Evolutionary conservation across 768 basidiomycete species (phyloP), one percentile per base, ranked within the genome.

Genomic region (Rhizopogon vinicolor): DNA sequence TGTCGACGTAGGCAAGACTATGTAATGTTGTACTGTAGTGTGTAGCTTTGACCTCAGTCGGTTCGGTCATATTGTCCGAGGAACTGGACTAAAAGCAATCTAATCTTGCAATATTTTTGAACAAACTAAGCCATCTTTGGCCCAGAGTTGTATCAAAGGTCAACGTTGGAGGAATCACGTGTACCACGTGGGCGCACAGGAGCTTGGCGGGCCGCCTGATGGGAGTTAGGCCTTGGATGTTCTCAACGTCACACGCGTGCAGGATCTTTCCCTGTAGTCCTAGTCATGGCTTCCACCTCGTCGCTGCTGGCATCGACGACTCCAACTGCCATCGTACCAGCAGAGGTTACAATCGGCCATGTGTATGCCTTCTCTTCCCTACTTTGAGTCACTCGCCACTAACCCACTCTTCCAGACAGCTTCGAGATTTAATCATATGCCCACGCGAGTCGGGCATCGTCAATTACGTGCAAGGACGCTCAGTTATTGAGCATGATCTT

Each of bases 371-470:
- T 10, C 7, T 33, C 10, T 58, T 49, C 25, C 25, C 25, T 25
- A 25, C 25, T 25, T 25, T 25, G 25, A 25, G 25, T 12, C 22
- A 33, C 25, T 35, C 19, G 10, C 35, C 31, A 46, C n/a, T 46
- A 44, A 40, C 25, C 35, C 25, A 39, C 45, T 55, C 45, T 61
- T 56, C 43, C 68, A 89, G 87, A 28, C 90, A 93, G 71, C 74
- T 93, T 29, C 80, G 90, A 37, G 89, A 93, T 72, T 81, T 93
- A 48, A 70, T 91, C 49, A 80, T 88, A 56, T 90, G 88, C 67
- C 89, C 89, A 1, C 74, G 81, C 5, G 80, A 85, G 59, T 72
- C 78, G 12, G 86, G 87, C 2, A 64, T 85, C 5, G 78, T 89
- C 39, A 84, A 83, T 67, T 89, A 87, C 60, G 74, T 87, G 2